Percentiles rank a stretch among this genome's conserved stretches.
phyloP scores from a whole-genome alignment of 2,329 filamentous ascomycete species.

The Aspergillus amoenus region DNA sequence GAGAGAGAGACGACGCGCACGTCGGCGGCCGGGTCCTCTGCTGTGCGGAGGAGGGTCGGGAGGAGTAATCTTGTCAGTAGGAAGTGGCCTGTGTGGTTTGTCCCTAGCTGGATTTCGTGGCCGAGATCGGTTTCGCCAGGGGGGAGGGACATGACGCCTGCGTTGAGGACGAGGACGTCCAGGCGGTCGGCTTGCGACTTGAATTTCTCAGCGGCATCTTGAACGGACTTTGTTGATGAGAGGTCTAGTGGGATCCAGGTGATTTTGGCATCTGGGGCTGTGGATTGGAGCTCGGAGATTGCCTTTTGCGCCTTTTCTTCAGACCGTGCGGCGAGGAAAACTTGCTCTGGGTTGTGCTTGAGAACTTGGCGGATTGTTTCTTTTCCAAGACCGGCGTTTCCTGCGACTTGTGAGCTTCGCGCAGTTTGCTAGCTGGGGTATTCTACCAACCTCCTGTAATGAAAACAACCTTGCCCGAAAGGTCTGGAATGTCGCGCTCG shows the following conservation, averaged over 20 bases:
- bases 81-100: slow-evolving; percentile 41
- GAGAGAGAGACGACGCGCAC: slow-evolving; percentile 11
- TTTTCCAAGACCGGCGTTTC: slow-evolving; percentile 51
- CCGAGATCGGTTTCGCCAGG: slow-evolving; percentile 34
- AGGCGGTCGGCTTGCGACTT: slow-evolving; percentile 13
- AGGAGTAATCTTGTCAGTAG: slow-evolving; percentile 27
- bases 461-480: slow-evolving; percentile 35
- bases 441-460: slow-evolving; percentile 34
- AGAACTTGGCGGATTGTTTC: slow-evolving; percentile 43
- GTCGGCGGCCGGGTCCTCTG: background rate
- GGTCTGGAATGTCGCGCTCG: slow-evolving; percentile 33
- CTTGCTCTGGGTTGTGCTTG: slow-evolving; percentile 40
- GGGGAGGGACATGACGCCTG: slow-evolving; percentile 43
- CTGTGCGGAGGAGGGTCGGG: slow-evolving; percentile 2
- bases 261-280: background rate
- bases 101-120: slow-evolving; percentile 41
- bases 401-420: slow-evolving; percentile 15
- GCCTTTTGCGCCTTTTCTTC: slow-evolving; percentile 23
- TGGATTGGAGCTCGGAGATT: slow-evolving; percentile 9
- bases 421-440: background rate
- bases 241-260: slow-evolving; percentile 2
- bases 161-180: slow-evolving; percentile 43
- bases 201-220: background rate
- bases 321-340: slow-evolving; percentile 39
- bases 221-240: background rate